Conservation (phyloP, 176 grass and related monocot species). For the Oropetium thomaeum region DNA sequence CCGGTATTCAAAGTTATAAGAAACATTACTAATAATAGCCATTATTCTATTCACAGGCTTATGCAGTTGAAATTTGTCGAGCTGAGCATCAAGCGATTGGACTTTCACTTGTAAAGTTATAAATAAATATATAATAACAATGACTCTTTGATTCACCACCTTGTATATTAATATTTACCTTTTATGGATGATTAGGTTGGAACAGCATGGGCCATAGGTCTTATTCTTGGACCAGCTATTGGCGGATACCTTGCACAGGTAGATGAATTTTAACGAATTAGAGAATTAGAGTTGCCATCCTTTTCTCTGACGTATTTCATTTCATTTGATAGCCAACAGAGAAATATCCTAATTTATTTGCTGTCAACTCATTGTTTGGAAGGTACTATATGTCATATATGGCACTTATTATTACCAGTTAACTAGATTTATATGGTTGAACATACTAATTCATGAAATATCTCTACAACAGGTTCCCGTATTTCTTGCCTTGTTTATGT, state of each 20-base stretch:
- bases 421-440: neutral
- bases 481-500: constrained; percentile 64
- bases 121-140: neutral
- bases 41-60: constrained; percentile 40
- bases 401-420: neutral
- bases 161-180: no score
- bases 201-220: constrained; percentile 66
- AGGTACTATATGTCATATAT: constrained; percentile 32
- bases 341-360: constrained; percentile 64
- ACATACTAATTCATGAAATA: neutral
- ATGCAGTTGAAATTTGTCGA: constrained; percentile 64
- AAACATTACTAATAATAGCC: neutral
- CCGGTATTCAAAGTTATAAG: no score
- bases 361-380: constrained; percentile 52
- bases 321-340: constrained; percentile 46
- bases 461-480: constrained; percentile 59
- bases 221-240: constrained; percentile 68
- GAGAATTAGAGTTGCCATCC: no score
- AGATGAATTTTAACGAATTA: neutral
- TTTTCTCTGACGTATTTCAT: neutral
- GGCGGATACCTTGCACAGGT: constrained; percentile 84
- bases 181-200: constrained; percentile 33
- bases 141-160: neutral
- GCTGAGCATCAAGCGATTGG: constrained; percentile 54
- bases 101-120: constrained; percentile 56